Conservation (phyloP, 306 rosid genomes). For the Quercus alba region DNA sequence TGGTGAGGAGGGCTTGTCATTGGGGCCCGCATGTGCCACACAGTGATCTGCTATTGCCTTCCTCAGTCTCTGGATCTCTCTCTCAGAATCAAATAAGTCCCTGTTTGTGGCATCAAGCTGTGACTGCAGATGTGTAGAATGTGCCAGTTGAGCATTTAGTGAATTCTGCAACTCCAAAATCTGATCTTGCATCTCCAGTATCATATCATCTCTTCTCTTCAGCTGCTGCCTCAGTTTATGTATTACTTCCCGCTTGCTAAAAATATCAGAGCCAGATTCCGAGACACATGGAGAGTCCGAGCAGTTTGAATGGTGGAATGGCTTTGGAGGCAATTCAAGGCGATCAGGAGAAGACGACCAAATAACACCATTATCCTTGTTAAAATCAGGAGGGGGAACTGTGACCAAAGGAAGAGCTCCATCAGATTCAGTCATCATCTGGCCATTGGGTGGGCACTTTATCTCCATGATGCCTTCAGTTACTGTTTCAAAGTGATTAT, state of each 20-base stretch:
- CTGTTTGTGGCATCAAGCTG: slow-evolving; percentile 75
- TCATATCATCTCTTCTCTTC: slow-evolving; percentile 94
- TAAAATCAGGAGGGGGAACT: slow-evolving; percentile 66
- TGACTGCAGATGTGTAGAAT: slow-evolving; percentile 73
- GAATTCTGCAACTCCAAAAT: slow-evolving; percentile 74
- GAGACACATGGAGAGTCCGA: slow-evolving; percentile 95
- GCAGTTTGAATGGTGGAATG: slow-evolving; percentile 79
- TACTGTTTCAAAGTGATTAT: slow-evolving; percentile 42
- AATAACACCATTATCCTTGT: slow-evolving; percentile 72
- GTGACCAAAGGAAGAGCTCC: slow-evolving; percentile 75
- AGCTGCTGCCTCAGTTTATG: slow-evolving; percentile 90
- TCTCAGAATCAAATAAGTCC: slow-evolving; percentile 72
- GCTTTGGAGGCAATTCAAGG: slow-evolving; percentile 81
- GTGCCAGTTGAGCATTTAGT: slow-evolving; percentile 61
- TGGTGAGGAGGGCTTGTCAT: slow-evolving; percentile 42
- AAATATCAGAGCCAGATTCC: slow-evolving; percentile 92
- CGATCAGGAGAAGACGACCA: slow-evolving; percentile 92
- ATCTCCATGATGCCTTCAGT: slow-evolving; percentile 49
- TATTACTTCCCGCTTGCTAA: slow-evolving; percentile 88
- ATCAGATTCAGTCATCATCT: slow-evolving; percentile 52
- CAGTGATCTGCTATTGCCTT: slow-evolving; percentile 93
- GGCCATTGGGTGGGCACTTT: slow-evolving; percentile 60
- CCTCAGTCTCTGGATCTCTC: slow-evolving; percentile 87
- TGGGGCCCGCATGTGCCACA: slow-evolving; percentile 47
- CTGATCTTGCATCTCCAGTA: slow-evolving; percentile 97